These are phyloP conservation scores for Cryptosporidium ubiquitum DNA, from an alignment of 169 alveolate species.

Conservation along the genomic window DNA sequence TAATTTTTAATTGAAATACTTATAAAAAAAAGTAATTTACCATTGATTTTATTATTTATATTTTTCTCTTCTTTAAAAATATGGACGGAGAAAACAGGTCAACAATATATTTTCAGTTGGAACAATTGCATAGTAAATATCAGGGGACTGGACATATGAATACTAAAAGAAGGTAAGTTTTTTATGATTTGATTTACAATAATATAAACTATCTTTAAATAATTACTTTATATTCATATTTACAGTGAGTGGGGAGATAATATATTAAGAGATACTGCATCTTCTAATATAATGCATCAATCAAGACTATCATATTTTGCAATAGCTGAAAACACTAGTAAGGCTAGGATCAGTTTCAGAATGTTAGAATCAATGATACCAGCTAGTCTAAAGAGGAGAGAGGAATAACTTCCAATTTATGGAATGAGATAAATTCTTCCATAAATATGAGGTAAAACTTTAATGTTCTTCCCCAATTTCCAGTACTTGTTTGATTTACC, in stretches of 20 bases:
- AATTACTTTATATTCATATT: not conserved
- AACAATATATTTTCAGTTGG: constrained; percentile 91
- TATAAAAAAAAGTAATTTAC: not conserved
- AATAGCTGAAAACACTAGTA: constrained; percentile 89
- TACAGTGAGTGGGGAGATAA: constrained; percentile 92
- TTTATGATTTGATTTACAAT: too few species aligned
- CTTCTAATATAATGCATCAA: constrained; percentile 93
- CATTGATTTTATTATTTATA: not conserved
- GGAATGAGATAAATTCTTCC: not conserved
- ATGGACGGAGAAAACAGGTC: constrained; percentile 82
- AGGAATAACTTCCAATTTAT: not conserved
- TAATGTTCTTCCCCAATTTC: too few species aligned
- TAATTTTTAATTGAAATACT: too few species aligned
- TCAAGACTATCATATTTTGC: constrained; percentile 91
- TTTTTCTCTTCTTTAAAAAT: not conserved
- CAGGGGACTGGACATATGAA: constrained; percentile 95
- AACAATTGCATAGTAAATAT: constrained; percentile 94
- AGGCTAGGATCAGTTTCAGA: constrained; percentile 86
- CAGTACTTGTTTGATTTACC: too few species aligned
- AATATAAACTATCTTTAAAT: not conserved
- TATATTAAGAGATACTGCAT: constrained; percentile 91
- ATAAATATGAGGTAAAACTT: not conserved
- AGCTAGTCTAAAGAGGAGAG: constrained; percentile 21
- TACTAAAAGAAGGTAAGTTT: constrained; percentile 89
- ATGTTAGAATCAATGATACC: constrained; percentile 61